Percentiles rank a stretch among this genome's conserved stretches.
Conservation (phyloP, 2,329 filamentous ascomycete species). For the Metarhizium guizhouense region DNA sequence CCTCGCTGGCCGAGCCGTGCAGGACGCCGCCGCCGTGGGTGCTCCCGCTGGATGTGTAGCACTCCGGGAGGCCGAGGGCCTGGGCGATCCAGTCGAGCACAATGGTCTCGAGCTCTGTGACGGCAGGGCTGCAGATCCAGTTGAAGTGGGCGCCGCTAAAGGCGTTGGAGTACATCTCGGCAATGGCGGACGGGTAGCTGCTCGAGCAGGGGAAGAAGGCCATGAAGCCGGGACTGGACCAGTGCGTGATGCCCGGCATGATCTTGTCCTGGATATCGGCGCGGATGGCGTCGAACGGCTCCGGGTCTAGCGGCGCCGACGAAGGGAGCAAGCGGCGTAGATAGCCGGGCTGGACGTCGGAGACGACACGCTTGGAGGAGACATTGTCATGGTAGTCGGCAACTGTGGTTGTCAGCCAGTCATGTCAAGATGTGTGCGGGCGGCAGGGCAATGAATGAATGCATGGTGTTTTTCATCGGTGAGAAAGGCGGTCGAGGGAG, state of each 20-base stretch:
- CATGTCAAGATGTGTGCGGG: neutral
- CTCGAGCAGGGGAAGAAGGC: conserved; percentile 84
- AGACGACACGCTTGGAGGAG: conserved; percentile 60
- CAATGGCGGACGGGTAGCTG: conserved; percentile 77
- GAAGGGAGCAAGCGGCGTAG: conserved; percentile 68
- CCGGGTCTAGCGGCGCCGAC: conserved; percentile 55
- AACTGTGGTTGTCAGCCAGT: conserved; percentile 39
- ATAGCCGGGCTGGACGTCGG: conserved; percentile 76
- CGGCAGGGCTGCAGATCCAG: conserved; percentile 88
- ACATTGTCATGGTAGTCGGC: conserved; percentile 76
- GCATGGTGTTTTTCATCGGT: too few species aligned
- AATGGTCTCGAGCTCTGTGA: conserved; percentile 88
- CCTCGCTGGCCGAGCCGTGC: conserved; percentile 83
- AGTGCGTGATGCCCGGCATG: conserved; percentile 87
- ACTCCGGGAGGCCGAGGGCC: conserved; percentile 62
- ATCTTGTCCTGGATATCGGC: conserved; percentile 79
- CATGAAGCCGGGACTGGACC: conserved; percentile 92
- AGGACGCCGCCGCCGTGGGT: conserved; percentile 80
- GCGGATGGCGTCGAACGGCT: conserved; percentile 71
- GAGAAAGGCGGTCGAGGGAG: neutral
- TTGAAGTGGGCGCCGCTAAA: conserved; percentile 93
- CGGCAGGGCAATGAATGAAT: too few species aligned
- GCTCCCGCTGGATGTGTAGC: conserved; percentile 64
- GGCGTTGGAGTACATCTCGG: conserved; percentile 83
- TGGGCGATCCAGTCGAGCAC: conserved; percentile 87